Evolutionary conservation across 805 yeast species (phyloP).

Genomic region (Lachancea nothofagi): DNA sequence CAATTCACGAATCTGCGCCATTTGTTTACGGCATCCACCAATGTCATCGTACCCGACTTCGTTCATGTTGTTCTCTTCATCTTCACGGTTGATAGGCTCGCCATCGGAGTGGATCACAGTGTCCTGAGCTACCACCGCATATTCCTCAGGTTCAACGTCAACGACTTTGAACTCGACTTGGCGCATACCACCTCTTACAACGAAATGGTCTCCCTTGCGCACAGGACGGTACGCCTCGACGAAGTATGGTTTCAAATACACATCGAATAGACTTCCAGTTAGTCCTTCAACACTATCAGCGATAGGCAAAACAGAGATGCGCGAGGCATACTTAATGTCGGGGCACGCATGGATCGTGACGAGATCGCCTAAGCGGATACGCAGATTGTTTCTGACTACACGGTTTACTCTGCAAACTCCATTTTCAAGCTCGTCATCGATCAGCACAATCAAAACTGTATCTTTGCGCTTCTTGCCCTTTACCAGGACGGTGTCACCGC

Average conservation of each 20-base stretch:
- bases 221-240: slow-evolving; percentile 99
- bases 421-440: slow-evolving; percentile 94
- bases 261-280: slow-evolving; percentile 94
- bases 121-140: slow-evolving; percentile 97
- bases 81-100: slow-evolving; percentile 97
- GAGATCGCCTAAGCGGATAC: slow-evolving; percentile 91
- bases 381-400: slow-evolving; percentile 89
- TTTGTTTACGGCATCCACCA: slow-evolving; percentile 98
- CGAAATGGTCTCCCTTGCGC: slow-evolving; percentile 92
- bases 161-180: slow-evolving; percentile 98
- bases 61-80: slow-evolving; percentile 91
- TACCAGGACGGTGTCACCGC: slow-evolving; percentile 96
- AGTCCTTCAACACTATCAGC: slow-evolving; percentile 98
- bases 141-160: slow-evolving; percentile 95
- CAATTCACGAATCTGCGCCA: slow-evolving; percentile 98
- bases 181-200: slow-evolving; percentile 98
- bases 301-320: slow-evolving; percentile 92
- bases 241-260: slow-evolving; percentile 93
- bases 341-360: slow-evolving; percentile 93
- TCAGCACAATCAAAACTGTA: slow-evolving; percentile 90
- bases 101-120: slow-evolving; percentile 98
- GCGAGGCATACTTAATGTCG: slow-evolving; percentile 92
- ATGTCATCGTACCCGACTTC: slow-evolving; percentile 99
- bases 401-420: slow-evolving; percentile 93
- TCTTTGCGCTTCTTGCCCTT: slow-evolving; percentile 98